Base-by-base conservation (phyloP, 1,139 yeast genomes). In the Magnusiomyces paraingens region DNA sequence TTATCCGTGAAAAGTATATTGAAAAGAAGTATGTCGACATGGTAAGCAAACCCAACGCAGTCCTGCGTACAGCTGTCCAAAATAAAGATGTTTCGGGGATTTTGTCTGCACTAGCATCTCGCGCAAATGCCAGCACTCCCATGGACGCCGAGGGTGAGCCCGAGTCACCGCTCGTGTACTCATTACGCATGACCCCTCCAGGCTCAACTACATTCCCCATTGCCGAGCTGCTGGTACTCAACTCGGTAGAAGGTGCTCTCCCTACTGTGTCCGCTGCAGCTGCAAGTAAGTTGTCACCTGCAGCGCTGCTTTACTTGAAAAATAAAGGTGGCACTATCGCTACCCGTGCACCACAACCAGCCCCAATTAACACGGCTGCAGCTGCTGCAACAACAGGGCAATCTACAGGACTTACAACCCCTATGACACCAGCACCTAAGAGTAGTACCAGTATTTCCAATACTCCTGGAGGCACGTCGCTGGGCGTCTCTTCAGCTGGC, bases 151-250 rank as follows among this genome's bases (percentile, higher is more conserved):
- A 48, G 10, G 53, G 44, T 11, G 51, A 45, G 14, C 58, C 55
- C 17, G 69, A 67, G 54, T 59, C 72, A 5, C 49, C 69, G 50
- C 52, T 70, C 14, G 51, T 68, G 42, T 62, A 62, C 47, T 66
- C 73, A 0, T 57, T 68, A 47, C 58, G 55, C 36, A 45, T 54
- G 29, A 61, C 69, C 2, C 61, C 66, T 1, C 47, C 58, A 12
- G 64, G 59, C n/a, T 57, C 64, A 0, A 53, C 54, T 12, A 58
- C 62, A 4, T 90, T 84, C 68, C 83, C 85, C n/a, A 71, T 86
- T 21, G 82, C 95, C 0, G 96, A 90, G 64, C 72, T 88, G 41
- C 71, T 91, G 14, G 62, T 84, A 2, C 74, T 86, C 58, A 86
- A 87, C 66, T 94, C 95, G 14, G 76, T 75, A 1, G 59, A 64